Evolutionary conservation across 139 green algal genomes (phyloP).

Genomic region (Coccomyxa sp.): DNA sequence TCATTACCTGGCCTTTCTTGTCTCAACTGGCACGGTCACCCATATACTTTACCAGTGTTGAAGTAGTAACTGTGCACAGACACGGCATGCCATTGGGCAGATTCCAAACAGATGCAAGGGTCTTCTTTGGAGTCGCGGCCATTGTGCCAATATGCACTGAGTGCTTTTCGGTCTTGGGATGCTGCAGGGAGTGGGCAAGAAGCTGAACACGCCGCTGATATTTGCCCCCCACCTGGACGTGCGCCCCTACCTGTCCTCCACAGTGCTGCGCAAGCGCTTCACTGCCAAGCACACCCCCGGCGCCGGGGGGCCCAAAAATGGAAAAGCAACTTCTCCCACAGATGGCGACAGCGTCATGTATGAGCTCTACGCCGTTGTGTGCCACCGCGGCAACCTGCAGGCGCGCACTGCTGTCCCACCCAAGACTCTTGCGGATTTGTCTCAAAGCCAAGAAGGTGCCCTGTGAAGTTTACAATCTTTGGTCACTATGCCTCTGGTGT

Average conservation of each 20-base stretch:
- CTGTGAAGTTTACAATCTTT: not conserved
- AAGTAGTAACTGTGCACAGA: too few species aligned
- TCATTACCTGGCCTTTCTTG: too few species aligned
- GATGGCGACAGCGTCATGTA: slow-evolving; percentile 42
- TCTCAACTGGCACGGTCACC: too few species aligned
- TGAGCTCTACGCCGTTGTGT: slow-evolving; percentile 80
- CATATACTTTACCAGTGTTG: too few species aligned
- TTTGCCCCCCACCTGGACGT: slow-evolving; percentile 81
- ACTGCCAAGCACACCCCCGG: not conserved
- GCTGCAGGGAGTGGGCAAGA: slow-evolving; percentile 27
- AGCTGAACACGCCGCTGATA: slow-evolving; percentile 70
- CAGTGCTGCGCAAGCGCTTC: slow-evolving; percentile 43
- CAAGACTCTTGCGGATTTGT: not conserved
- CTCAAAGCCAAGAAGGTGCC: not conserved
- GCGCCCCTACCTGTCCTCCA: slow-evolving; percentile 61
- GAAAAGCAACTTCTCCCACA: not conserved
- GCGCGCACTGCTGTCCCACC: not conserved
- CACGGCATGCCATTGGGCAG: too few species aligned
- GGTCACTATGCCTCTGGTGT: not conserved
- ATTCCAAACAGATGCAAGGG: too few species aligned
- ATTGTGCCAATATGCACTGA: too few species aligned
- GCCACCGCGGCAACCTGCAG: slow-evolving; percentile 65
- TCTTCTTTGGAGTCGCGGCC: too few species aligned
- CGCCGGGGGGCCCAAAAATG: too few species aligned
- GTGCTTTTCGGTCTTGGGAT: too few species aligned